Percentiles rank a stretch among this genome's conserved stretches.
These are phyloP conservation scores for Heracleum sosnowskyi DNA, from an alignment of 129 eudicot genomes.

Conservation along the genomic window DNA sequence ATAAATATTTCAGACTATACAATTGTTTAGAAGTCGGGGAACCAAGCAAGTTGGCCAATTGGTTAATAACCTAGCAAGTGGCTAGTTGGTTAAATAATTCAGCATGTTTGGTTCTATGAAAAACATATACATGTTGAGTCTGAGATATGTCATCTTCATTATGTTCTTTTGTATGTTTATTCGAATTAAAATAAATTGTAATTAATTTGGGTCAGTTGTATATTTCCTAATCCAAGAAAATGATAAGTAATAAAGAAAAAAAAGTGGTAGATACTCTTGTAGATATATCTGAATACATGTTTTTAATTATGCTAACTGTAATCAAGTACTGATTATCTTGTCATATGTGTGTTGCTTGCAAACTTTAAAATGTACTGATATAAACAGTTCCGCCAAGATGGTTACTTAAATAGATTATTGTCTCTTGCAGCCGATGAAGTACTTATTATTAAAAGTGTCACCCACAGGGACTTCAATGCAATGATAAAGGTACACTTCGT, in stretches of 20 bases:
- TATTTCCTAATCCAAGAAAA: background rate
- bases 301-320: background rate
- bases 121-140: background rate
- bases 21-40: background rate
- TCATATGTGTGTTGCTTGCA: background rate
- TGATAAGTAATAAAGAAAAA: background rate
- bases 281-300: background rate
- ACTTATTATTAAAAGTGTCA: conserved; percentile 88
- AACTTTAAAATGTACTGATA: background rate
- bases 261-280: background rate
- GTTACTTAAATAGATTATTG: conserved; percentile 5
- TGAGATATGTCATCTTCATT: background rate
- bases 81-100: background rate
- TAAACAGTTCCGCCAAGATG: background rate
- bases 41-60: background rate
- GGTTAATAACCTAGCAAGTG: background rate
- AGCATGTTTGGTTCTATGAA: background rate
- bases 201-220: background rate
- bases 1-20: background rate
- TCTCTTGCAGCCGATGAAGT: conserved; percentile 58
- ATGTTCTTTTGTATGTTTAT: background rate
- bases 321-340: background rate
- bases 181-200: background rate
- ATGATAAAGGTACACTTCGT: conserved; percentile 67
- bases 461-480: conserved; percentile 81